phyloP scores from a whole-genome alignment of 1,284 basidiomycete genomes.

The Neotropicomus parvogracilis region DNA sequence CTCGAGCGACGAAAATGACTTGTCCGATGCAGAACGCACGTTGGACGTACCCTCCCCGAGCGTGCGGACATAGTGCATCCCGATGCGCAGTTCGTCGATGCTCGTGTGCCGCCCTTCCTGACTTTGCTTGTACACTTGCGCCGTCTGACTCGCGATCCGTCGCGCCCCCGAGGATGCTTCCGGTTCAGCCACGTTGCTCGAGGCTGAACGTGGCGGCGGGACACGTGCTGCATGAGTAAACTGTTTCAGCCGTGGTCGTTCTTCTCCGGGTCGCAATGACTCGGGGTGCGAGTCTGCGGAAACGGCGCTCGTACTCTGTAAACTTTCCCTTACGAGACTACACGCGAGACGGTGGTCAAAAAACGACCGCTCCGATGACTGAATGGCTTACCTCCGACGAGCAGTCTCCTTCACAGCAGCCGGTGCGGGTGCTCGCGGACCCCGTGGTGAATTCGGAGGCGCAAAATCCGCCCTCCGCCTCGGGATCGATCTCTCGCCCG shows the following conservation, averaged over 20 bases:
- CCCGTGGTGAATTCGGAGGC: conserved; percentile 42
- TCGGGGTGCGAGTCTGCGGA: conserved; percentile 36
- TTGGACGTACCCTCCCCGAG: conserved; percentile 55
- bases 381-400: conserved; percentile 25
- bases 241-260: conserved; percentile 64
- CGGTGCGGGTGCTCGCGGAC: conserved; percentile 23
- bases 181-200: conserved; percentile 29
- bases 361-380: neutral
- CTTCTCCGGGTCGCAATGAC: conserved; percentile 27
- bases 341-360: neutral
- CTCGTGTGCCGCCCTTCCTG: conserved; percentile 36
- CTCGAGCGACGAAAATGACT: conserved; percentile 58
- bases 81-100: conserved; percentile 59
- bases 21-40: conserved; percentile 39
- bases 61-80: conserved; percentile 65
- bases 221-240: conserved; percentile 70
- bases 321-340: conserved; percentile 33
- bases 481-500: conserved; percentile 60
- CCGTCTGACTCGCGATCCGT: conserved; percentile 63
- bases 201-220: conserved; percentile 48
- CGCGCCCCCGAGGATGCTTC: conserved; percentile 29
- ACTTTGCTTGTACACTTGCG: conserved; percentile 47
- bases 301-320: conserved; percentile 33
- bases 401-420: conserved; percentile 21
- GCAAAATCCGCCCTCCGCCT: conserved; percentile 62